phyloP scores from a whole-genome alignment of 371 early-diverging fungal species.

The Neoconidiobolus thromboides region DNA sequence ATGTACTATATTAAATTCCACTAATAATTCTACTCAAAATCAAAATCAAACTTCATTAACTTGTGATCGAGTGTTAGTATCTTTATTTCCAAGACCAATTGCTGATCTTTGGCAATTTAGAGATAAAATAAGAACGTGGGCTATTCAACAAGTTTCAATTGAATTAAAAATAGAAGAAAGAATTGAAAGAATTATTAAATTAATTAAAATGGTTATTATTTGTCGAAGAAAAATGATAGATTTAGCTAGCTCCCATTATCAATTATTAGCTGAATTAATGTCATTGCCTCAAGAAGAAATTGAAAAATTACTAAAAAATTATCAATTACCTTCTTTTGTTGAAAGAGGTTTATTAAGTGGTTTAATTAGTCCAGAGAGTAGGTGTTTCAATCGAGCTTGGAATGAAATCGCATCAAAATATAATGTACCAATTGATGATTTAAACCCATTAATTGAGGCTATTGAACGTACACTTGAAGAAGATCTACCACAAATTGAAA shows the following conservation, averaged over 20 bases:
- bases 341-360: conserved; percentile 56
- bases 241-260: conserved; percentile 8
- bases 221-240: conserved; percentile 24
- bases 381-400: conserved; percentile 48
- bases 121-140: conserved; percentile 51
- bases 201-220: conserved; percentile 30
- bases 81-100: conserved; percentile 39
- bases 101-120: conserved; percentile 48
- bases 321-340: conserved; percentile 51
- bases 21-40: background rate
- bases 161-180: conserved; percentile 27
- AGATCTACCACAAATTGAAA: background rate
- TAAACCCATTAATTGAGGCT: conserved; percentile 22
- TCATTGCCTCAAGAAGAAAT: background rate
- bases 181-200: conserved; percentile 33
- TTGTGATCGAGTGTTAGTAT: conserved; percentile 22
- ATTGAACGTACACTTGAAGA: background rate
- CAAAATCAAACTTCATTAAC: conserved; percentile 1
- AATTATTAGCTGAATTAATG: background rate
- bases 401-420: conserved; percentile 30
- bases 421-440: conserved; percentile 28
- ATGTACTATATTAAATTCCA: background rate
- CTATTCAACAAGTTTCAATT: conserved; percentile 34
- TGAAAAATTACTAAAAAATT: background rate
- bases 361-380: conserved; percentile 55